Evolutionary conservation across 2,329 filamentous ascomycete genomes (phyloP).

Genomic region (Paracoccidioides lutzii): DNA sequence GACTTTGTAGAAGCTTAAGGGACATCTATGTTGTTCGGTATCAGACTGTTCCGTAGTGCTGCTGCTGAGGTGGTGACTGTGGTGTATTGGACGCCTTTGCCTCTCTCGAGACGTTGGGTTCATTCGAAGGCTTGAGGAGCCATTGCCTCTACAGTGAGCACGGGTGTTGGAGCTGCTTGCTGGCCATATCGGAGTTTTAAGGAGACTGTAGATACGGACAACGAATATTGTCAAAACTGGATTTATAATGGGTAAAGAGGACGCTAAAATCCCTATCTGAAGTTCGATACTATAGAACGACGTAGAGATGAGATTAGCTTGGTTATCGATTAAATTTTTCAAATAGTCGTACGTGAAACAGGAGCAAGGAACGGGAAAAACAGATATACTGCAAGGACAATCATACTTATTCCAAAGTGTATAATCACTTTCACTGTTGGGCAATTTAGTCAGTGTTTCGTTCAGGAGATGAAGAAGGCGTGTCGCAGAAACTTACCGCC

Average conservation of each 20-base stretch:
- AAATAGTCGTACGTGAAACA: background rate
- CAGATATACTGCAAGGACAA: background rate
- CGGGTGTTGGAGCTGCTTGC: slow-evolving; percentile 1
- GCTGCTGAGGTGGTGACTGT: background rate
- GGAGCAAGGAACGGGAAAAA: background rate
- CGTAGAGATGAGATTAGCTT: background rate
- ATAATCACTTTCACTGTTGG: slow-evolving; percentile 8
- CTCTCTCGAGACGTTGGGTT: slow-evolving; percentile 1
- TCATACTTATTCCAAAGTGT: slow-evolving; percentile 14
- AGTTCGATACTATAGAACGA: slow-evolving; percentile 25
- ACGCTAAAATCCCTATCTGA: slow-evolving; percentile 30
- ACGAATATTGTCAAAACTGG: slow-evolving; percentile 21
- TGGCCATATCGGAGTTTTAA: background rate
- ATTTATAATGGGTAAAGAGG: slow-evolving; percentile 29
- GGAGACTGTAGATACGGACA: background rate
- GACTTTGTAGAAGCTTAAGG: slow-evolving; percentile 9
- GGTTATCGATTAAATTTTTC: background rate
- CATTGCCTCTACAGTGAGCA: background rate
- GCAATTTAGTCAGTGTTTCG: slow-evolving; percentile 1
- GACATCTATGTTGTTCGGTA: background rate
- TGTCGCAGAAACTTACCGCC: slow-evolving; percentile 17
- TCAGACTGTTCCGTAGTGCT: background rate
- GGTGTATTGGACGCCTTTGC: background rate
- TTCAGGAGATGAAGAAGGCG: background rate
- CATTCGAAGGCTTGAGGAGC: slow-evolving; percentile 3